Percentiles rank a stretch among this genome's conserved stretches.
phyloP scores from a whole-genome alignment of 2,329 filamentous ascomycete genomes.

The Tolypocladium endophyticum region DNA sequence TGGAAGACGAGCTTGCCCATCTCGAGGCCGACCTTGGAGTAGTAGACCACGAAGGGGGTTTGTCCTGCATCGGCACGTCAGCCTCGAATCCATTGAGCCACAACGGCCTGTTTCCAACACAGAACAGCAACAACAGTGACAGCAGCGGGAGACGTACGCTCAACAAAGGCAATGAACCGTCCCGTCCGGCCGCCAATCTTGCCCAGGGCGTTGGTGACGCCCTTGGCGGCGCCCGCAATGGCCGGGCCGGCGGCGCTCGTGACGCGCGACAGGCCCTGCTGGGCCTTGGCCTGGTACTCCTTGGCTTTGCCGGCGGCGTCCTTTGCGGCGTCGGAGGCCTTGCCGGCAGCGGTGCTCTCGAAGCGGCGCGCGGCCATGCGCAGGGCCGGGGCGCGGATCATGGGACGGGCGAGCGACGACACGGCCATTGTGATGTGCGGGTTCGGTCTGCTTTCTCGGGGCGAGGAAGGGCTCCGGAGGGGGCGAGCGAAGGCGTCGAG shows the following conservation, averaged over 20 bases:
- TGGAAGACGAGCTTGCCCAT: constrained; percentile 78
- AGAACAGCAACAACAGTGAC: background rate
- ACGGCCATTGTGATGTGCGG: constrained; percentile 15
- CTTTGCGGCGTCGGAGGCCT: constrained; percentile 27
- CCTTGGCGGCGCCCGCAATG: constrained; percentile 61
- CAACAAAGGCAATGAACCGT: constrained; percentile 64
- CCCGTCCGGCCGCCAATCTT: constrained; percentile 79
- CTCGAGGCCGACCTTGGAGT: constrained; percentile 81
- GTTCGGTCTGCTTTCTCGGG: background rate
- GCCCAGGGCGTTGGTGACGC: constrained; percentile 54
- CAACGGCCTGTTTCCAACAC: background rate
- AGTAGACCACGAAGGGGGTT: constrained; percentile 82
- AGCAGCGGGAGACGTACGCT: constrained; percentile 55
- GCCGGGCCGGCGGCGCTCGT: constrained; percentile 70
- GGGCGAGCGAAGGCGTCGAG: background rate
- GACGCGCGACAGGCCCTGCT: constrained; percentile 74
- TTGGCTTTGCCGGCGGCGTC: constrained; percentile 29
- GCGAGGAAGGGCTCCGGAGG: background rate
- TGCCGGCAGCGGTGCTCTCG: constrained; percentile 43
- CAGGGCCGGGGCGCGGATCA: constrained; percentile 36
- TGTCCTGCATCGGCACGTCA: constrained; percentile 46
- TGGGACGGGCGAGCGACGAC: constrained; percentile 29
- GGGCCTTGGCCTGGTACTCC: constrained; percentile 53
- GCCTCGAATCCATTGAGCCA: background rate
- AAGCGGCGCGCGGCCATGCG: constrained; percentile 43